A percentile compares a stretch with the other conserved stretches of the same genome.
Conservation (phyloP, 176 grass and related monocot genomes). For the Musa schizocarpa region DNA sequence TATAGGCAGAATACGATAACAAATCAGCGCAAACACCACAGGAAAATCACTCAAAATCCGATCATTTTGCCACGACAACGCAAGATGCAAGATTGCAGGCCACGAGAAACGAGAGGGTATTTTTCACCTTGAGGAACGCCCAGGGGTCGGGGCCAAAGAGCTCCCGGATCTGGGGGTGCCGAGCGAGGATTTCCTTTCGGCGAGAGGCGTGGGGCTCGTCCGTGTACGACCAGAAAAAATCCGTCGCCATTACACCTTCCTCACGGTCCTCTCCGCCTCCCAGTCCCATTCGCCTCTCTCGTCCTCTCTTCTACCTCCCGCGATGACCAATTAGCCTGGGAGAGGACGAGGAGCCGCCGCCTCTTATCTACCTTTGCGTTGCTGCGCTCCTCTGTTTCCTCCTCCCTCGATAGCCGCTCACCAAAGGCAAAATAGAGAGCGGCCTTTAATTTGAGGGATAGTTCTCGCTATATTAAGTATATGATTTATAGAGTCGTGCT, state of each 20-base stretch:
- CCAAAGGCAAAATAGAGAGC: no score
- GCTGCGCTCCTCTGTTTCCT: neutral
- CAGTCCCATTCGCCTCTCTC: constrained; percentile 28
- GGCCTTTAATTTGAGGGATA: no score
- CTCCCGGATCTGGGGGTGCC: constrained; percentile 89
- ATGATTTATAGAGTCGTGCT: no score
- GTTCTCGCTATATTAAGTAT: no score
- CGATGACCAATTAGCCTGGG: neutral
- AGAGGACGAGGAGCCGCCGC: neutral
- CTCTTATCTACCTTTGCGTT: neutral
- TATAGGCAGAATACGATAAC: no score
- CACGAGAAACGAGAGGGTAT: neutral
- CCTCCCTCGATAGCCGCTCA: no score
- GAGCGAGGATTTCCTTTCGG: constrained; percentile 75
- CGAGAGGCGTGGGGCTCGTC: constrained; percentile 96
- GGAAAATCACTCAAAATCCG: neutral
- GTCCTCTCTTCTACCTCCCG: neutral
- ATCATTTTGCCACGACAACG: neutral
- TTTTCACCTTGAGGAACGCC: constrained; percentile 69
- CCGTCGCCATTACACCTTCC: constrained; percentile 79
- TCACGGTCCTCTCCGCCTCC: constrained; percentile 28
- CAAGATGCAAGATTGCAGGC: neutral
- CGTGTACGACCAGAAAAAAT: constrained; percentile 99
- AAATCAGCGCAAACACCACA: neutral
- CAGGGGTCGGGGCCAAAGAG: constrained; percentile 90